phyloP scores from a whole-genome alignment of 2,329 filamentous ascomycete species.

The Beauveria asiatica region DNA sequence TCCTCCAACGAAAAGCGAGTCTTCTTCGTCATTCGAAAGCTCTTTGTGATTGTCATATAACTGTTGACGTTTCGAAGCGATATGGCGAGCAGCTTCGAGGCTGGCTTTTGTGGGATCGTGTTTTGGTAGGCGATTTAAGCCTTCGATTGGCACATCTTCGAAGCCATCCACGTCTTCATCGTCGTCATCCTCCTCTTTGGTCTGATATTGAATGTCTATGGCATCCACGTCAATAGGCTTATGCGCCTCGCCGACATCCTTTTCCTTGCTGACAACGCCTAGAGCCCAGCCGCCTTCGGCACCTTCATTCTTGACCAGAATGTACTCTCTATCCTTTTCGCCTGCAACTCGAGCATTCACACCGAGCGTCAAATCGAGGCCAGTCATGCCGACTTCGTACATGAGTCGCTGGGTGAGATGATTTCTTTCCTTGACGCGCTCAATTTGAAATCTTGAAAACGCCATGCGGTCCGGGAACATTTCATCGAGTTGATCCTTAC shows the following conservation, averaged over 20 bases:
- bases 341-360: slow-evolving; percentile 63
- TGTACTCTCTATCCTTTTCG: slow-evolving; percentile 87
- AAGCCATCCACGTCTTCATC: slow-evolving; percentile 69
- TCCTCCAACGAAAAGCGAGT: slow-evolving; percentile 40
- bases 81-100: slow-evolving; percentile 19
- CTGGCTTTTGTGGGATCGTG: slow-evolving; percentile 17
- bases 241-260: slow-evolving; percentile 66
- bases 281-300: slow-evolving; percentile 94
- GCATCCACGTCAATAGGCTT: slow-evolving; percentile 90
- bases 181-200: slow-evolving; percentile 50
- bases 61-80: slow-evolving; percentile 20
- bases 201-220: slow-evolving; percentile 47
- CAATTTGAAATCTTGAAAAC: slow-evolving; percentile 93
- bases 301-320: slow-evolving; percentile 89
- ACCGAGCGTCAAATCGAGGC: slow-evolving; percentile 60
- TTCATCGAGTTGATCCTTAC: slow-evolving; percentile 86
- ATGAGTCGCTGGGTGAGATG: slow-evolving; percentile 91
- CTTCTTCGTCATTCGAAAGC: slow-evolving; percentile 28
- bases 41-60: slow-evolving; percentile 17
- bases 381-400: slow-evolving; percentile 86
- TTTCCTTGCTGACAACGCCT: slow-evolving; percentile 83
- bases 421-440: slow-evolving; percentile 85
- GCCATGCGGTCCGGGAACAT: slow-evolving; percentile 99
- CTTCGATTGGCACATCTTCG: slow-evolving; percentile 87
- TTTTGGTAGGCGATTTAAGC: slow-evolving; percentile 75